A percentile compares a stretch with the other conserved stretches of the same genome.
These are phyloP conservation scores for Nicotiana sylvestris DNA, from an alignment of 257 asterid species.

Conservation along the genomic window DNA sequence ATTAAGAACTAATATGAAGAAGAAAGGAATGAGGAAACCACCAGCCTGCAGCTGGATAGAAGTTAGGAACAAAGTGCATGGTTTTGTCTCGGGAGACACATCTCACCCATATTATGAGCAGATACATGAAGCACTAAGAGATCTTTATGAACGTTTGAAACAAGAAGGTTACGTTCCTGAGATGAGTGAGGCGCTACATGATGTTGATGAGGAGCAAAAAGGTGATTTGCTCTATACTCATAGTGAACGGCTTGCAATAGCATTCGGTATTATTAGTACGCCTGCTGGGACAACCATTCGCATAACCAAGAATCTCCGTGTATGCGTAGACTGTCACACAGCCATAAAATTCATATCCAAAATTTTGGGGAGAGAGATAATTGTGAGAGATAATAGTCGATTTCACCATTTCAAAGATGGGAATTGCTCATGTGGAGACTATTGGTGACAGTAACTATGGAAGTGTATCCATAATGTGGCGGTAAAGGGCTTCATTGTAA, in stretches of 20 bases:
- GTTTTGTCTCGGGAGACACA: conserved; percentile 62
- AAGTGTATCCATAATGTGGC: background rate
- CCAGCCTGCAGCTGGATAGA: conserved; percentile 89
- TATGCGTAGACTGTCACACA: conserved; percentile 65
- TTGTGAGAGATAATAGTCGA: conserved; percentile 50
- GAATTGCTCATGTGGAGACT: conserved; percentile 61
- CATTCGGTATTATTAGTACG: conserved; percentile 49
- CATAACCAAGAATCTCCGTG: conserved; percentile 61
- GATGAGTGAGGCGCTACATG: conserved; percentile 44
- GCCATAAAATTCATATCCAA: conserved; percentile 53
- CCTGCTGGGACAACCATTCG: conserved; percentile 54
- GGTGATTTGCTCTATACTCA: conserved; percentile 34
- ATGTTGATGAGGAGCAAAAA: conserved; percentile 67
- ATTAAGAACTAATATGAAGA: conserved; percentile 48
- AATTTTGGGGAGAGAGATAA: conserved; percentile 46
- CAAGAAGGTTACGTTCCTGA: conserved; percentile 53
- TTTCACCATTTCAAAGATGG: conserved; percentile 64
- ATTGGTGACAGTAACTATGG: conserved; percentile 38
- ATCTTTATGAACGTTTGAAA: conserved; percentile 46
- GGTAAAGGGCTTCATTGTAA: background rate
- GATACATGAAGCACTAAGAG: conserved; percentile 41
- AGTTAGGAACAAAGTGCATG: conserved; percentile 57
- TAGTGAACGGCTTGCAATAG: conserved; percentile 58
- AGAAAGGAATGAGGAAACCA: conserved; percentile 57
- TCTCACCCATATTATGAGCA: conserved; percentile 50